Base-by-base conservation (phyloP, 495 filamentous ascomycete species). In the Aspergillus coremiiformis region DNA sequence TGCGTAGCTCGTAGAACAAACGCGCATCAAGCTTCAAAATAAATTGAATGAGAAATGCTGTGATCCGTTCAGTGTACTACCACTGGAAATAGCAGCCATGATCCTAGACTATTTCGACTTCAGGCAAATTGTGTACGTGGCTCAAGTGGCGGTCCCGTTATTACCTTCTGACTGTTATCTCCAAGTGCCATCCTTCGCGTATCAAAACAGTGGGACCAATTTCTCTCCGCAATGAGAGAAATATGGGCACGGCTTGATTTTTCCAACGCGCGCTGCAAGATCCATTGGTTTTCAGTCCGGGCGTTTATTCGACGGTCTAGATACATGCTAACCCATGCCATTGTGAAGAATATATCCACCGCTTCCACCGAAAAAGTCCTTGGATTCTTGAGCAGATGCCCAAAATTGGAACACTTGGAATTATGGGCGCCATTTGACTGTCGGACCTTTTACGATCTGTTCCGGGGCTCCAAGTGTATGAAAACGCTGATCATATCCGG, bases 181-280 rank as follows among this genome's bases (percentile, higher is more conserved):
- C 6, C 11, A 44, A 79, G 78, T 11, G 67, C 62, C 27, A 71
- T 76, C 32, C 61, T 78, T 7, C 71, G 77, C 0, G 80, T 84
- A 6, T 79, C 72, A 8, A 78, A 74, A 61, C 49, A 58, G 45
- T 84, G 81, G 81, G 60, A 68, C 14, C 52, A 55, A 4, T 73
- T 78, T 32, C 59, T 83, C 4, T 63, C 61, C 30, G 71, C 69
- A 1, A 57, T 68, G 35, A 64, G 70, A 0, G 52, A 61, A 8
- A 60, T 81, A 0, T 84, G 80, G 80, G 70, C 62, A 50, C 51
- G 73, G 33, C 58, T 84, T 8, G 78, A 83, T 51, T 65, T 84
- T 21, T 70, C 67, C 4, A 56, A 57, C 0, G 74, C 75, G 10
- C 66, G 64, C 26, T 55, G 58, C 54, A 66, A 66, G 19, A 70